These are phyloP conservation scores for Podospora australis DNA, from an alignment of 495 filamentous ascomycete genomes.

Conservation along the genomic window DNA sequence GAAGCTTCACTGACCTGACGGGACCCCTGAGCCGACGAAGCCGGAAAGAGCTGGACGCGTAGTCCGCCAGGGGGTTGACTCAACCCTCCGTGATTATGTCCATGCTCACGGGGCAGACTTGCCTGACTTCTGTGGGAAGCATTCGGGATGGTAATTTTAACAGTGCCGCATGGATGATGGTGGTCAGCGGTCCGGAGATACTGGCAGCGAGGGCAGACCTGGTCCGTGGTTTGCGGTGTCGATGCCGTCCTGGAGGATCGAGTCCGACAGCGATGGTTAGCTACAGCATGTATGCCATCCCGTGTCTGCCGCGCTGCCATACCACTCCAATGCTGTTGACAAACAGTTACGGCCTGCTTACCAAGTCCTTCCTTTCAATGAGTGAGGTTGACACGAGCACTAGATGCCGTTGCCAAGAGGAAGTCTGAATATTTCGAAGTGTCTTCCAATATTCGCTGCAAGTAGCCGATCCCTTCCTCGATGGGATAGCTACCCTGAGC, in stretches of 20 bases:
- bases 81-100: too few relatives aligned
- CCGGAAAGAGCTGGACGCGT: too few relatives aligned
- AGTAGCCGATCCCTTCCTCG: neutral
- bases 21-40: too few relatives aligned
- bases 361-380: neutral
- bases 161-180: neutral
- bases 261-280: too few relatives aligned
- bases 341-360: neutral
- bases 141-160: slow-evolving; percentile 1
- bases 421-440: too few relatives aligned
- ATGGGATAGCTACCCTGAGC: neutral
- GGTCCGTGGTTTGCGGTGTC: too few relatives aligned
- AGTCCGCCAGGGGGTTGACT: too few relatives aligned
- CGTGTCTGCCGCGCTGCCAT: neutral
- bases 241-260: too few relatives aligned
- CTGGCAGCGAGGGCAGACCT: too few relatives aligned
- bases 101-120: neutral
- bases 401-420: too few relatives aligned
- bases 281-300: neutral
- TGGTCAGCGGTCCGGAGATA: too few relatives aligned
- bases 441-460: neutral
- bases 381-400: neutral
- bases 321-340: neutral
- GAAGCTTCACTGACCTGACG: too few relatives aligned
- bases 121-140: neutral